phyloP scores from a whole-genome alignment of 495 filamentous ascomycete species.

The Talaromyces adpressus region DNA sequence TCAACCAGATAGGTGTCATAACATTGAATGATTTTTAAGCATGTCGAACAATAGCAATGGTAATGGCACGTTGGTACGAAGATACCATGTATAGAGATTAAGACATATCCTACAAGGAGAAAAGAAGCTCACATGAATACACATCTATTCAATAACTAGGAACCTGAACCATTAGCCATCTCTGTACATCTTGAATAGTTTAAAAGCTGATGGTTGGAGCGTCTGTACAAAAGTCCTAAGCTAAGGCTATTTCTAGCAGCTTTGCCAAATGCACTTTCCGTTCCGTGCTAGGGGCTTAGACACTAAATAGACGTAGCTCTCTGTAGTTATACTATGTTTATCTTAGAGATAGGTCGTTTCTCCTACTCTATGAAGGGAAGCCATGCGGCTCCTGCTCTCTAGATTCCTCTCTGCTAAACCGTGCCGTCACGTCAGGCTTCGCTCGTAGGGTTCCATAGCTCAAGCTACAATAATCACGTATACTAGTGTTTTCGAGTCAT shows the following conservation, averaged over 20 bases:
- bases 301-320: neutral
- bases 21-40: neutral
- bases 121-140: neutral
- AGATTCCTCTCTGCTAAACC: conserved; percentile 8
- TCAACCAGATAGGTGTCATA: neutral
- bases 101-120: neutral
- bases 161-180: neutral
- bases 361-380: neutral
- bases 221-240: neutral
- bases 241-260: neutral
- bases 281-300: neutral
- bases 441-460: neutral
- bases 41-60: neutral
- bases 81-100: neutral
- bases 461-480: neutral
- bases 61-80: no score
- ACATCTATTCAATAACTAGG: neutral
- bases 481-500: neutral
- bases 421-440: neutral
- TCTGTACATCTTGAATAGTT: neutral
- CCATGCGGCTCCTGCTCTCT: neutral
- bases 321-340: neutral
- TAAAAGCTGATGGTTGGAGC: neutral
- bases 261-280: neutral
- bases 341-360: neutral